These are phyloP conservation scores for Sporisorium exsertum DNA, from an alignment of 1,284 basidiomycete species.

Conservation along the genomic window DNA sequence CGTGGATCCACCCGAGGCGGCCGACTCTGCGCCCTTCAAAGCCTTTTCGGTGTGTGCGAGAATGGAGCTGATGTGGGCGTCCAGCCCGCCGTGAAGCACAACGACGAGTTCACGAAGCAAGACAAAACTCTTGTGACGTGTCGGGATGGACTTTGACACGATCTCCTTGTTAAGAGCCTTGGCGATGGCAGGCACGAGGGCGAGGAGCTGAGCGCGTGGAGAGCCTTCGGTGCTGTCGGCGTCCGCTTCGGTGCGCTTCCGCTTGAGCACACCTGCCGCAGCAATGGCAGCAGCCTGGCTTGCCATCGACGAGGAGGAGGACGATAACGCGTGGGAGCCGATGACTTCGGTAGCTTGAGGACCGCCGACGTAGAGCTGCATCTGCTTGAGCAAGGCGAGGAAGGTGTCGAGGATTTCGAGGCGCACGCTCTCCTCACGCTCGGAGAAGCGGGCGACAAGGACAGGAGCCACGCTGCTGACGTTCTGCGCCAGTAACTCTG, in stretches of 20 bases:
- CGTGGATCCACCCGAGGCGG: slow-evolving; percentile 65
- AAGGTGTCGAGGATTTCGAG: slow-evolving; percentile 92
- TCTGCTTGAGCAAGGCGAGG: slow-evolving; percentile 82
- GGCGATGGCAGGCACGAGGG: slow-evolving; percentile 81
- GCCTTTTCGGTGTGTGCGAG: slow-evolving; percentile 69
- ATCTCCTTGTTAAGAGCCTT: slow-evolving; percentile 87
- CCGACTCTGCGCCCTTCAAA: slow-evolving; percentile 66
- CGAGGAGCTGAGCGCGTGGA: slow-evolving; percentile 68
- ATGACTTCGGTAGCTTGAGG: slow-evolving; percentile 76
- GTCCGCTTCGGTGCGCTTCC: slow-evolving; percentile 65
- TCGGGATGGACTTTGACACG: slow-evolving; percentile 83
- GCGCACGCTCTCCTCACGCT: slow-evolving; percentile 95
- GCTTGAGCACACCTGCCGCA: slow-evolving; percentile 66
- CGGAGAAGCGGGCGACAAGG: slow-evolving; percentile 88
- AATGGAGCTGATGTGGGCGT: slow-evolving; percentile 76
- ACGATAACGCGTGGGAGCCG: slow-evolving; percentile 59
- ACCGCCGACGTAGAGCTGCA: slow-evolving; percentile 71
- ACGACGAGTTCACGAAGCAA: slow-evolving; percentile 81
- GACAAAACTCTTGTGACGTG: slow-evolving; percentile 85
- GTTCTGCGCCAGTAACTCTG: slow-evolving; percentile 82
- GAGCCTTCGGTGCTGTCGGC: slow-evolving; percentile 40
- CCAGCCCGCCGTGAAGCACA: slow-evolving; percentile 85
- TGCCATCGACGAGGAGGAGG: slow-evolving; percentile 24
- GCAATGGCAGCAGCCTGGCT: slow-evolving; percentile 40
- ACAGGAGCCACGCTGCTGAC: slow-evolving; percentile 87